These are phyloP conservation scores for Trichosphaerium sp. DNA, from an alignment of 78 protist genomes.

Conservation along the genomic window DNA sequence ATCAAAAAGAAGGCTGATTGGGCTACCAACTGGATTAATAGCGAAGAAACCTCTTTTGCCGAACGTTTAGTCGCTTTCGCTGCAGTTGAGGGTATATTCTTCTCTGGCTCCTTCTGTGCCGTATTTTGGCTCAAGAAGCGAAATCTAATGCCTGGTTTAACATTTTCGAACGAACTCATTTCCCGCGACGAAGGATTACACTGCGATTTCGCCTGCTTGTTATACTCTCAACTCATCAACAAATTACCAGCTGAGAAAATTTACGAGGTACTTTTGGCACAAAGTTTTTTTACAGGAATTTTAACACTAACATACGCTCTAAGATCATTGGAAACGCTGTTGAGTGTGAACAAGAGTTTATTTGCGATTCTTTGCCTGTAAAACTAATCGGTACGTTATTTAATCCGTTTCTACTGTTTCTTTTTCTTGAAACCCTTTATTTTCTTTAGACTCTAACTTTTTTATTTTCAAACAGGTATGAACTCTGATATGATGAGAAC, in stretches of 20 bases:
- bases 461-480: too few relatives aligned
- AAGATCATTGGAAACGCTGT: slow-evolving; percentile 87
- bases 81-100: slow-evolving; percentile 98
- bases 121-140: slow-evolving; percentile 98
- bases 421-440: too few relatives aligned
- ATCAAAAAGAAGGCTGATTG: slow-evolving; percentile 91
- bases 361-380: slow-evolving; percentile 90
- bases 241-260: slow-evolving; percentile 11
- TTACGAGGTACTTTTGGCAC: neutral
- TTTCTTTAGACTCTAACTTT: too few relatives aligned
- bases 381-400: slow-evolving; percentile 88
- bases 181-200: slow-evolving; percentile 95
- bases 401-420: too few relatives aligned
- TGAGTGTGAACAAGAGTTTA: slow-evolving; percentile 79
- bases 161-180: slow-evolving; percentile 93
- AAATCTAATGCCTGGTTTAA: slow-evolving; percentile 92
- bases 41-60: slow-evolving; percentile 53
- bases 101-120: slow-evolving; percentile 91
- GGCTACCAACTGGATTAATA: slow-evolving; percentile 90
- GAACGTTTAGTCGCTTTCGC: slow-evolving; percentile 95
- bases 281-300: neutral
- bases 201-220: slow-evolving; percentile 93
- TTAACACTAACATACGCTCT: too few relatives aligned
- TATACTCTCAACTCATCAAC: slow-evolving; percentile 55
- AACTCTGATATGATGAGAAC: slow-evolving; percentile 84